phyloP scores from a whole-genome alignment of 2,329 filamentous ascomycete species.

The Ceratocystis huliohia region DNA sequence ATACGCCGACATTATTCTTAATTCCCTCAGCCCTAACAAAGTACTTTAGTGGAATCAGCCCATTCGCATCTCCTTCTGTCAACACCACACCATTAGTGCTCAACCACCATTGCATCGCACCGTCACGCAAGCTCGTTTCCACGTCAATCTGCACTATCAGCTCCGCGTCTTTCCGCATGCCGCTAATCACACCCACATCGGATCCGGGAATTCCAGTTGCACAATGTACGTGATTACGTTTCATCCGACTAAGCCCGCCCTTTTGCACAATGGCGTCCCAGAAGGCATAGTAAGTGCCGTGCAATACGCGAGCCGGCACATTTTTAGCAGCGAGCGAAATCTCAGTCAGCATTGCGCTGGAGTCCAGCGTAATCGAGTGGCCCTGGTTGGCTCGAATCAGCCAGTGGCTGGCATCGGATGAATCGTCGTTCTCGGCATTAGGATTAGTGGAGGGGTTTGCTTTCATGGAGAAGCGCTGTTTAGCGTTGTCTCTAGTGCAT shows the following conservation, averaged over 20 bases:
- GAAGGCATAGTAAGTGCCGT: conserved; percentile 76
- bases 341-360: conserved; percentile 56
- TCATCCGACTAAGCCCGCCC: conserved; percentile 72
- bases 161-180: conserved; percentile 68
- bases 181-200: conserved; percentile 48
- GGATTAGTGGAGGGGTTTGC: conserved; percentile 24
- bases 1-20: conserved; percentile 44
- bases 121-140: conserved; percentile 47
- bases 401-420: conserved; percentile 50
- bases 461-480: conserved; percentile 79
- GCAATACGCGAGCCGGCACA: conserved; percentile 57
- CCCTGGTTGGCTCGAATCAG: conserved; percentile 94
- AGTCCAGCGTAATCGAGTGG: conserved; percentile 67
- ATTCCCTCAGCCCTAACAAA: conserved; percentile 60
- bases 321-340: conserved; percentile 47
- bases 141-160: conserved; percentile 69
- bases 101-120: conserved; percentile 57
- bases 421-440: conserved; percentile 24
- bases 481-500: conserved; percentile 64
- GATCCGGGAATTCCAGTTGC: conserved; percentile 52
- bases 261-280: conserved; percentile 63
- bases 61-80: conserved; percentile 46
- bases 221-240: conserved; percentile 80
- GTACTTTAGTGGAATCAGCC: conserved; percentile 51
- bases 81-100: conserved; percentile 69